Percentiles rank a stretch among this genome's conserved stretches.
Conservation (phyloP, 2,329 filamentous ascomycete genomes). For the Monosporascus sp. region DNA sequence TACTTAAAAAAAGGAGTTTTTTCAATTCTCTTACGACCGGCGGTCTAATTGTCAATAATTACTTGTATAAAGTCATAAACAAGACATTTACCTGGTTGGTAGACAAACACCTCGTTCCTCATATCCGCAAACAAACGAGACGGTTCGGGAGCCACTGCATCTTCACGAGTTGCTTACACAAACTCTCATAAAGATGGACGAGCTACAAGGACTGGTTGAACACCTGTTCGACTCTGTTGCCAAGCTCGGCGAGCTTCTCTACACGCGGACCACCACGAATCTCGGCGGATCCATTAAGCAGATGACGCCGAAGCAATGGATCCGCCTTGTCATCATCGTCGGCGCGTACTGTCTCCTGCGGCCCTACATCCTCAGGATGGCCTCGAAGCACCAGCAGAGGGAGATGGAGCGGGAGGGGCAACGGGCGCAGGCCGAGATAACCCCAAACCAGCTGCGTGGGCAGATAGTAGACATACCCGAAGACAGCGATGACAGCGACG, state of each 20-base stretch:
- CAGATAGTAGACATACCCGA: conserved; percentile 44
- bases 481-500: conserved; percentile 48
- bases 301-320: conserved; percentile 50
- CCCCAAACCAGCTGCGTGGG: conserved; percentile 61
- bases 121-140: too few relatives aligned
- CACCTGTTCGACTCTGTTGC: conserved; percentile 24
- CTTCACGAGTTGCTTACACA: too few relatives aligned
- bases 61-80: too few relatives aligned
- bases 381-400: conserved; percentile 58
- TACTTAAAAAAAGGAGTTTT: too few relatives aligned
- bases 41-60: too few relatives aligned
- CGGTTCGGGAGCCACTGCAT: too few relatives aligned
- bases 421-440: conserved; percentile 46
- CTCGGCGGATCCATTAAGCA: conserved; percentile 42
- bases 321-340: conserved; percentile 68
- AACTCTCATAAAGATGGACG: conserved; percentile 20
- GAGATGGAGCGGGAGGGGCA: conserved; percentile 55
- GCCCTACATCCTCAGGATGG: conserved; percentile 67
- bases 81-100: too few relatives aligned
- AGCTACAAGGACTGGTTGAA: conserved; percentile 24
- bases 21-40: too few relatives aligned
- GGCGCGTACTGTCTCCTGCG: conserved; percentile 70
- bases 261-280: conserved; percentile 42
- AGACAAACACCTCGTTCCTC: too few relatives aligned
- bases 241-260: conserved; percentile 22